Conservation (phyloP, 805 yeast species). For the Candida easanensis region DNA sequence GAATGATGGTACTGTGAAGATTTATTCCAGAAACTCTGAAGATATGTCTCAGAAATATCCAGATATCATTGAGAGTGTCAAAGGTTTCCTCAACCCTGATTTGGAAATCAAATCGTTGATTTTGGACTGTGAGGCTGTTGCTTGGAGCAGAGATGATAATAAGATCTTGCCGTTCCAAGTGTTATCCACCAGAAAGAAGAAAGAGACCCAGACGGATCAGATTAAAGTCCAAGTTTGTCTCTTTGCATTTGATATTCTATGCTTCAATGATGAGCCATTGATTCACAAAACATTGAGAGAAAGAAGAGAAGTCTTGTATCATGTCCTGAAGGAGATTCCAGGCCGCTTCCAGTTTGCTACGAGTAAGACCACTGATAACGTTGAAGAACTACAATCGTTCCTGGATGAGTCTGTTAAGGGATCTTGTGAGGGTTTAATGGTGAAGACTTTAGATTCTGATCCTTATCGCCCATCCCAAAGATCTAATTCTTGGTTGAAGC, state of each 20-base stretch:
- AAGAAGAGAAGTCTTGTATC: slow-evolving; percentile 60
- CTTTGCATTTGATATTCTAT: slow-evolving; percentile 86
- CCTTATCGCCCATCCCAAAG: slow-evolving; percentile 96
- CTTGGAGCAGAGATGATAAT: slow-evolving; percentile 80
- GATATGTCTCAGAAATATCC: slow-evolving; percentile 97
- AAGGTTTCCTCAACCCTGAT: slow-evolving; percentile 47
- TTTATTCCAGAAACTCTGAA: slow-evolving; percentile 93
- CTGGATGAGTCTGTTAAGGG: slow-evolving; percentile 87
- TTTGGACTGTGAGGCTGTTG: slow-evolving; percentile 95
- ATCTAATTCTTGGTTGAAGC: slow-evolving; percentile 91
- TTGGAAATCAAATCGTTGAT: slow-evolving; percentile 55
- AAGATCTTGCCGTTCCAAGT: slow-evolving; percentile 93
- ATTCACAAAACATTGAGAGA: slow-evolving; percentile 65
- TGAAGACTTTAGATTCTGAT: slow-evolving; percentile 76
- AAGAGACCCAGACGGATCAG: slow-evolving; percentile 83
- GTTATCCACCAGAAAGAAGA: slow-evolving; percentile 88
- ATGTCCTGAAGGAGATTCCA: slow-evolving; percentile 54
- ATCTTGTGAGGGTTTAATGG: slow-evolving; percentile 95
- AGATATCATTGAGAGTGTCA: slow-evolving; percentile 70
- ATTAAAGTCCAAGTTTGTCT: slow-evolving; percentile 89
- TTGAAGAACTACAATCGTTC: slow-evolving; percentile 75
- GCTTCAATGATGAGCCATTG: slow-evolving; percentile 68
- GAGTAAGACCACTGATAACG: slow-evolving; percentile 61
- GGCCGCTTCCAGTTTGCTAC: slow-evolving; percentile 87
- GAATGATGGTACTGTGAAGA: slow-evolving; percentile 60